A percentile compares a stretch with the other conserved stretches of the same genome.
Evolutionary conservation across 2,329 filamentous ascomycete genomes (phyloP).

Genomic region (Neofusicoccum sp.): DNA sequence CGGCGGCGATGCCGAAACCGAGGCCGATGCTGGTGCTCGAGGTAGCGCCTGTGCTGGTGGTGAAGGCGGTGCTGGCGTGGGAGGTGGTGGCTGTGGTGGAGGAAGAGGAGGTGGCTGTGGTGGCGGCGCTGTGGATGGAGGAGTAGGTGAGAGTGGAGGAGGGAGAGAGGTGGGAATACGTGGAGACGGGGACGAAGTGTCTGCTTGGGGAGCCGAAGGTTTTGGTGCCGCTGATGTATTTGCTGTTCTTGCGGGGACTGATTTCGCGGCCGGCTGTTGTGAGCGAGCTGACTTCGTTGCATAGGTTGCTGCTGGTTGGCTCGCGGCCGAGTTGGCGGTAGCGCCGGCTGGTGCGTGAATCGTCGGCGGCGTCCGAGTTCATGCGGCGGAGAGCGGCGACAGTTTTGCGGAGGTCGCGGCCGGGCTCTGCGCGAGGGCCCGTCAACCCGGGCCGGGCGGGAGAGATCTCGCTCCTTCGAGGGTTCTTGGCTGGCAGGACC

Average conservation of each 20-base stretch:
- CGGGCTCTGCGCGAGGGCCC: slow-evolving; percentile 31
- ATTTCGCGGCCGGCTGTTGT: background rate
- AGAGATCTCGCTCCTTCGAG: slow-evolving; percentile 10
- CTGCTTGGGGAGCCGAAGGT: background rate
- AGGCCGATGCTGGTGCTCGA: background rate
- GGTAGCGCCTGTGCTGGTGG: too few species aligned
- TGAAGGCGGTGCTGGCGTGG: background rate
- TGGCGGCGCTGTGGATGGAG: background rate
- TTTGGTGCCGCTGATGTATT: background rate
- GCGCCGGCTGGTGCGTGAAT: slow-evolving; percentile 24
- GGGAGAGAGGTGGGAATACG: background rate
- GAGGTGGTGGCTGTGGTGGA: background rate
- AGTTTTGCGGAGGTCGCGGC: slow-evolving; percentile 32
- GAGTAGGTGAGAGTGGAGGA: background rate
- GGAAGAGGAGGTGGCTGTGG: background rate
- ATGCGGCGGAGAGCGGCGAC: slow-evolving; percentile 36
- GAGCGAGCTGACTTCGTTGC: background rate
- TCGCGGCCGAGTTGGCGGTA: slow-evolving; percentile 44
- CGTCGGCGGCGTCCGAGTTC: slow-evolving; percentile 32
- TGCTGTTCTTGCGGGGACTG: background rate
- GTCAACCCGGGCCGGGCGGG: slow-evolving; percentile 9
- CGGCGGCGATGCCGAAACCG: background rate
- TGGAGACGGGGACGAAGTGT: background rate
- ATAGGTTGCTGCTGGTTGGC: background rate
- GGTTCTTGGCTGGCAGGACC: slow-evolving; percentile 25